A percentile compares a stretch with the other conserved stretches of the same genome.
These are phyloP conservation scores for Epipyxis sp. DNA, from an alignment of 108 stramenopile species.

Conservation along the genomic window DNA sequence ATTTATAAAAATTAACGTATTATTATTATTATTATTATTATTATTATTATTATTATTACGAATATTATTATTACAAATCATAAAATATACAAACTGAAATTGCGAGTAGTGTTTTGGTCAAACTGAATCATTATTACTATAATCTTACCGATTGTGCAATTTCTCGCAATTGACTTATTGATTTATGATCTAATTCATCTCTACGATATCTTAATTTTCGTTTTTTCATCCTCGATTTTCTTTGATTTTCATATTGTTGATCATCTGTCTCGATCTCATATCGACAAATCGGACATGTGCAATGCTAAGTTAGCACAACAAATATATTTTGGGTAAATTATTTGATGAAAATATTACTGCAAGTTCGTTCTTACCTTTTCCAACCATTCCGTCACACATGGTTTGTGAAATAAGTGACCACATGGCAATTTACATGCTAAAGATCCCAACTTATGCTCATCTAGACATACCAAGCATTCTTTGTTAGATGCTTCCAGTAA, in stretches of 20 bases:
- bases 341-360: too few species aligned
- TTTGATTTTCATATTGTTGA: background rate
- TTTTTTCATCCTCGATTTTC: background rate
- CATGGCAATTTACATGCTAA: slow-evolving; percentile 13
- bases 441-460: background rate
- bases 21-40: too few species aligned
- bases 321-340: too few species aligned
- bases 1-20: too few species aligned
- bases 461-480: slow-evolving; percentile 8
- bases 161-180: background rate
- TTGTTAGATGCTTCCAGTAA: slow-evolving; percentile 16
- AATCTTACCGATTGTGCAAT: background rate
- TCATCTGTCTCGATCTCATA: slow-evolving; percentile 18
- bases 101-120: too few species aligned
- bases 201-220: slow-evolving; percentile 1
- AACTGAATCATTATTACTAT: too few species aligned
- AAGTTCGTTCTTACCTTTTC: too few species aligned
- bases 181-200: background rate
- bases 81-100: too few species aligned
- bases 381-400: background rate
- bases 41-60: too few species aligned
- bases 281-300: slow-evolving; percentile 14
- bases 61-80: too few species aligned
- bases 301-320: too few species aligned
- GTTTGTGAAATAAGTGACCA: slow-evolving; percentile 14